These are phyloP conservation scores for Prunella vulgaris DNA, from an alignment of 257 asterid species.

Conservation along the genomic window DNA sequence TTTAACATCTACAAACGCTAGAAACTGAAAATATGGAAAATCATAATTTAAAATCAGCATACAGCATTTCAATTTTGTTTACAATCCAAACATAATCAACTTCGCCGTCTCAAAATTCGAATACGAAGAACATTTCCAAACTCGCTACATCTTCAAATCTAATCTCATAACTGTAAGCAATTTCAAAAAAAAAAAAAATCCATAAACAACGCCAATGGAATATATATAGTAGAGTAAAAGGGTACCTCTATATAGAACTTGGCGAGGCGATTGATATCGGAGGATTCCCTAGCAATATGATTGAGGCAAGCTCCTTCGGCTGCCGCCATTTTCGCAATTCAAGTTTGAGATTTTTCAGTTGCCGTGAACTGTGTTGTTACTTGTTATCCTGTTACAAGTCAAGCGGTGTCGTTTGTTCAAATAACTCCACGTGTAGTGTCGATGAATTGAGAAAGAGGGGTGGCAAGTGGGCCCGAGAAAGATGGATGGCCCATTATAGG, in stretches of 20 bases:
- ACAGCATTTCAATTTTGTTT: not conserved
- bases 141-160: not conserved
- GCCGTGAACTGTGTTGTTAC: not conserved
- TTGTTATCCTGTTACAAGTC: not conserved
- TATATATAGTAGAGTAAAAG: not conserved
- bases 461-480: not conserved
- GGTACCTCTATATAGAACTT: conserved; percentile 70
- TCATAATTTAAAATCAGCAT: not conserved
- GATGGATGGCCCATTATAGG: not conserved
- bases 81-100: not conserved
- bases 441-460: not conserved
- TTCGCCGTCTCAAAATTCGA: not conserved
- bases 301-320: conserved; percentile 65
- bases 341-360: not conserved
- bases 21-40: not conserved
- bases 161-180: not conserved
- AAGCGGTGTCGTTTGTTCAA: not conserved
- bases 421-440: not conserved
- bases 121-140: not conserved
- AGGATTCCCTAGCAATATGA: conserved; percentile 75
- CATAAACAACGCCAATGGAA: not conserved
- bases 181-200: not conserved
- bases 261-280: conserved; percentile 69
- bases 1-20: not conserved
- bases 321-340: conserved; percentile 43